Conservation (phyloP, 306 rosid genomes). For the Ceratonia siliqua region DNA sequence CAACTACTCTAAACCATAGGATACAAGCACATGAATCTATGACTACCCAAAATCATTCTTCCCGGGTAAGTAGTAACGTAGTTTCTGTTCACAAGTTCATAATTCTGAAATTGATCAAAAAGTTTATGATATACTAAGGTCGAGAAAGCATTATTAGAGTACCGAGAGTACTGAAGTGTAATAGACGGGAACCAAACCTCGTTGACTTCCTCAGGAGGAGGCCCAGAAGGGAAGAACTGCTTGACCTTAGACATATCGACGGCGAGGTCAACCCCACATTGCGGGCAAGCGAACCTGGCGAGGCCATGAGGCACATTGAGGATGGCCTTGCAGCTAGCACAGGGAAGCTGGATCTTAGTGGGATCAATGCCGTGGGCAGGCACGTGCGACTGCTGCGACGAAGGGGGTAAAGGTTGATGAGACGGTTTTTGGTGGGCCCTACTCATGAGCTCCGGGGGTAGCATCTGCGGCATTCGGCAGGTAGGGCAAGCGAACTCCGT, state of each 20-base stretch:
- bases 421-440: slow-evolving; percentile 49
- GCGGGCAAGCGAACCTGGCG: slow-evolving; percentile 79
- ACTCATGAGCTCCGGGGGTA: slow-evolving; percentile 92
- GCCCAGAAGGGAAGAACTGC: slow-evolving; percentile 9
- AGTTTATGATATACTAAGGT: neutral
- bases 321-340: slow-evolving; percentile 86
- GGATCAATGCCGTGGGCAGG: slow-evolving; percentile 95
- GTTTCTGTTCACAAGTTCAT: neutral
- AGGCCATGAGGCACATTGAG: slow-evolving; percentile 97
- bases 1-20: neutral
- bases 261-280: slow-evolving; percentile 85
- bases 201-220: slow-evolving; percentile 44
- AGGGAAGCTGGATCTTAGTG: slow-evolving; percentile 94
- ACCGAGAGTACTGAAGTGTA: no score
- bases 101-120: neutral
- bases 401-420: slow-evolving; percentile 26
- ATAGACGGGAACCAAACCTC: slow-evolving; percentile 39
- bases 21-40: neutral
- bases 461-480: slow-evolving; percentile 91
- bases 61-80: neutral
- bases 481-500: slow-evolving; percentile 82
- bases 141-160: neutral
- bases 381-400: slow-evolving; percentile 39
- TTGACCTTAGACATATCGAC: slow-evolving; percentile 28
- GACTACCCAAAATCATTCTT: neutral